These are phyloP conservation scores for Ceratocystis harringtonii DNA, from an alignment of 2,329 filamentous ascomycete genomes.

Conservation along the genomic window DNA sequence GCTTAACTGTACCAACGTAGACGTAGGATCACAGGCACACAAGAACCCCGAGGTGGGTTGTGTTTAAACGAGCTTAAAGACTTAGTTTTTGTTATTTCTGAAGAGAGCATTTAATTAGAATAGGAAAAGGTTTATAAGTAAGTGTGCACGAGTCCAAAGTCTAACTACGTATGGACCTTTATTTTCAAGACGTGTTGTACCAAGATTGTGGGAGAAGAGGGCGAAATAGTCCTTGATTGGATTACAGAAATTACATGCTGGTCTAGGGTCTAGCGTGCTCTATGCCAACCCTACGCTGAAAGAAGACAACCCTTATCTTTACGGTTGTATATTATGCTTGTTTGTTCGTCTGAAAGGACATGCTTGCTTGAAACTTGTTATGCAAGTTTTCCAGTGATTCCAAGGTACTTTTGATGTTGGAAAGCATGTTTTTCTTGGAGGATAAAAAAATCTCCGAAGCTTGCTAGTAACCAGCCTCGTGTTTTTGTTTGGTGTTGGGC, in stretches of 20 bases:
- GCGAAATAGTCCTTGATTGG: too few species aligned
- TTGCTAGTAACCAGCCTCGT: background rate
- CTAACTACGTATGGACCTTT: too few species aligned
- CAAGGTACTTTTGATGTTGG: background rate
- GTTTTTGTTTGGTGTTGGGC: background rate
- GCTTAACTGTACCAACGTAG: background rate
- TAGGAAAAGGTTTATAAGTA: too few species aligned
- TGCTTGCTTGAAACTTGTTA: background rate
- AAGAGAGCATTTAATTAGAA: too few species aligned
- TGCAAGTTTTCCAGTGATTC: background rate
- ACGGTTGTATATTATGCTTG: background rate
- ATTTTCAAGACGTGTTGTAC: too few species aligned
- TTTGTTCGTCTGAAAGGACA: background rate
- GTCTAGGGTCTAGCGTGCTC: too few species aligned
- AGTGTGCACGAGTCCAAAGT: too few species aligned
- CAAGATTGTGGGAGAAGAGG: too few species aligned
- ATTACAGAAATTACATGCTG: too few species aligned
- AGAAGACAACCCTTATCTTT: background rate
- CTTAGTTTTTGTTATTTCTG: too few species aligned
- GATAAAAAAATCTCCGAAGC: background rate
- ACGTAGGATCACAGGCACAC: background rate
- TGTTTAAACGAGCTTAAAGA: too few species aligned
- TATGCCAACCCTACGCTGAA: background rate
- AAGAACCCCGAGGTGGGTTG: background rate
- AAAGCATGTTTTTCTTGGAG: constrained; percentile 2